Evolutionary conservation across 2,329 filamentous ascomycete genomes (phyloP), one percentile per base, ranked within the genome.

Genomic region (Chrysoporthe cubensis): DNA sequence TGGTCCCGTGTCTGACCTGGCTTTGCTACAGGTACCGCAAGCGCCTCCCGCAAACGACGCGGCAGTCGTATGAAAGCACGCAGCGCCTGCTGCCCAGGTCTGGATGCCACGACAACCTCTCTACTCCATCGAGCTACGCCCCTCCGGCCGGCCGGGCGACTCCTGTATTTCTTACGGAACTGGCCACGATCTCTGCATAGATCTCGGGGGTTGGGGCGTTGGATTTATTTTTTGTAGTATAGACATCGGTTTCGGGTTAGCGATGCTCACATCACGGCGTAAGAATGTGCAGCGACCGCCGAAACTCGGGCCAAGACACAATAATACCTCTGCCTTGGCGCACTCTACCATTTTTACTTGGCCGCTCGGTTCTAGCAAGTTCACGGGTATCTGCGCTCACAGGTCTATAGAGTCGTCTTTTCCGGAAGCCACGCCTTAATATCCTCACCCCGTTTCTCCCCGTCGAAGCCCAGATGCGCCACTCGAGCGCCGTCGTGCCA

Each of bases 401-500:
- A 21, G 26, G 13, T 50, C 56, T 50, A 62, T 32, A 62, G 42
- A 26, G 14, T 11, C 16, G 2, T 32, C 46, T 64, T 64, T 26
- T 54, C 48, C 37, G 44, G 48, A 16, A 44, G 26, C 46, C 66
- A 70, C 34, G 16, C 56, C 8, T 18, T 11, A 13, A 62, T 32
- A 1, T 70, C 43, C 32, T 70, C 69, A 11, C 14, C 34, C 21
- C 6, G 54, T 6, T 56, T 50, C 21, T 69, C 66, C 11, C 60
- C 61, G 14, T 48, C 34, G 16, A 70, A 68, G 7, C 46, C 66
- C 26, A 50, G 14, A 34, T 48, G 34, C 21, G 40, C 50, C 9
- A 58, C 52, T 0, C 66, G 50, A 13, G 32, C 56, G 34, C 71
- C 71, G 0, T 75, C 75, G 3, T 76, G 80, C 80, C 88, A 91